These are phyloP conservation scores for Xylaria multiplex DNA, from an alignment of 2,329 filamentous ascomycete genomes.

Conservation along the genomic window DNA sequence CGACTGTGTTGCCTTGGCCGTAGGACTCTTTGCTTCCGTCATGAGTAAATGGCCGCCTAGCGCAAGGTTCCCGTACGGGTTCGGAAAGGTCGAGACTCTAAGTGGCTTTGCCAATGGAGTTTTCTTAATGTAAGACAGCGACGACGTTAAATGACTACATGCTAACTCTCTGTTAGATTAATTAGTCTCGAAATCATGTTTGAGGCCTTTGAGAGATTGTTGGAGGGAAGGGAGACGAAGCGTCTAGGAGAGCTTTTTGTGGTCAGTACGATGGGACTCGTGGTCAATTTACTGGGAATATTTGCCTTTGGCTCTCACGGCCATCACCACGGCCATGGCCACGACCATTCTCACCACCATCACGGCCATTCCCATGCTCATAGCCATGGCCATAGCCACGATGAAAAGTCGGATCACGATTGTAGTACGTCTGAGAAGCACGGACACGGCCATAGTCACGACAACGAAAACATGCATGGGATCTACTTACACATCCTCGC, in stretches of 20 bases:
- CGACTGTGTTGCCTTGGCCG: slow-evolving; percentile 90
- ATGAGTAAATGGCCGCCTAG: slow-evolving; percentile 97
- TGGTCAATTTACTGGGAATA: slow-evolving; percentile 93
- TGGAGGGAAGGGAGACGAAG: slow-evolving; percentile 84
- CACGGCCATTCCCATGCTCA: slow-evolving; percentile 48
- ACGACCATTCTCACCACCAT: slow-evolving; percentile 35
- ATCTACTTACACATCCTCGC: slow-evolving; percentile 96
- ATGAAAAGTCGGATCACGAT: slow-evolving; percentile 50
- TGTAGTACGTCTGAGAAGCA: slow-evolving; percentile 55
- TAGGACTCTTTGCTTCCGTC: slow-evolving; percentile 90
- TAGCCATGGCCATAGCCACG: slow-evolving; percentile 47
- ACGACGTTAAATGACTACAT: neutral
- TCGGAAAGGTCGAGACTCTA: slow-evolving; percentile 95
- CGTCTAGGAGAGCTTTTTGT: slow-evolving; percentile 86
- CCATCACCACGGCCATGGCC: slow-evolving; percentile 62
- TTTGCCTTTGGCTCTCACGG: slow-evolving; percentile 79
- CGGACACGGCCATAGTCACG: slow-evolving; percentile 66
- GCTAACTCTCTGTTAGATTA: slow-evolving; percentile 63
- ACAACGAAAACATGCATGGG: slow-evolving; percentile 97
- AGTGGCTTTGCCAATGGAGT: slow-evolving; percentile 97
- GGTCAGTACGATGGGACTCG: slow-evolving; percentile 84
- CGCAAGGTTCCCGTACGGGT: slow-evolving; percentile 89
- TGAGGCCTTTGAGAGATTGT: slow-evolving; percentile 88
- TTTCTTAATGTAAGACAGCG: slow-evolving; percentile 77
- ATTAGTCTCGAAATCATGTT: slow-evolving; percentile 97